Conservation (phyloP, 345 rosid genomes). For the Erodium maritimum region DNA sequence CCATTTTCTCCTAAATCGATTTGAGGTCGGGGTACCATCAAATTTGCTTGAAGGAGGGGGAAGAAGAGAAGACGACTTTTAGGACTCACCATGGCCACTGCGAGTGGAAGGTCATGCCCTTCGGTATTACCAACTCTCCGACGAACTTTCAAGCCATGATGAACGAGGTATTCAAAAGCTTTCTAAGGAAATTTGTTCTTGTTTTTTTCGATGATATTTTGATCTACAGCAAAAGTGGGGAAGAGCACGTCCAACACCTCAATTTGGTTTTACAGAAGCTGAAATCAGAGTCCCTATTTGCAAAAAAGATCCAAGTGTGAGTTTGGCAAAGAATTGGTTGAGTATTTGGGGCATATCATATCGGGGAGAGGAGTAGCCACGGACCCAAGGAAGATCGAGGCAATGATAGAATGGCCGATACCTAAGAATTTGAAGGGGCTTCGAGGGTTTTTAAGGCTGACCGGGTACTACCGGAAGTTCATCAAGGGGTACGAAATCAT, state of each 20-base stretch:
- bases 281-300: not conserved
- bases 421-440: not conserved
- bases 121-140: too few species aligned
- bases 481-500: too few species aligned
- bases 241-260: not conserved
- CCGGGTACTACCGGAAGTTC: too few species aligned
- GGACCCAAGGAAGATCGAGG: not conserved
- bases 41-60: too few species aligned
- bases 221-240: not conserved
- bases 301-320: not conserved
- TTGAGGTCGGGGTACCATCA: too few species aligned
- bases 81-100: too few species aligned
- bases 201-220: too few species aligned
- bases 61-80: too few species aligned
- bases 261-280: not conserved
- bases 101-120: too few species aligned
- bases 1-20: too few species aligned
- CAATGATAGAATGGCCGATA: not conserved
- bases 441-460: not conserved
- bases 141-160: not conserved
- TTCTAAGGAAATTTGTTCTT: not conserved
- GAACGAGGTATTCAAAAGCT: slow-evolving; percentile 1
- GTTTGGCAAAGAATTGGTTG: not conserved
- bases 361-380: not conserved
- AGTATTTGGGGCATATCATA: too few species aligned